Base-by-base conservation (phyloP, 257 asterid species). In the Perilla frutescens region DNA sequence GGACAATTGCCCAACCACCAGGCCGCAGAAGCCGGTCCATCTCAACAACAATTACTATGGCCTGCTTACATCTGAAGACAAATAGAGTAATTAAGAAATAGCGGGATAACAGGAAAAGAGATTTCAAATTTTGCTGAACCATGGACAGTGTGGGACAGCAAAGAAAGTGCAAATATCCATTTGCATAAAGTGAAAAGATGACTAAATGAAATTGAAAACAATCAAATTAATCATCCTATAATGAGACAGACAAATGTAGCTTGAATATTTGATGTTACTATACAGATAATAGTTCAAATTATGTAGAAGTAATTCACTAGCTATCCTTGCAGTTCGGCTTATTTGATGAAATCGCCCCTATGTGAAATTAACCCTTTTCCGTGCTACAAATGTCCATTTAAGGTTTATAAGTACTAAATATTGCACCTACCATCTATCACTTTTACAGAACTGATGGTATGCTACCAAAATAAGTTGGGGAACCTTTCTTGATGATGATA, bases 1-100 rank as follows among this genome's bases (percentile, higher is more conserved):
- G 93, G 31, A 94, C 70, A 40, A 94, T 86, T 62, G 80, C 96
- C 97, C 97, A 91, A 50, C 99, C 98, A 20, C 91, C 90, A 0
- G 99, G 97, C 76, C 99, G 83, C 53, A 92, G 76, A 37, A 91
- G 76, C 13, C 98, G 88, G 55, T 94, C 96, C 97, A 94, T 91
- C 90, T 94, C 99, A 1, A 88, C 92, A 4, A 90, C 90, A 58
- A 90, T 91, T 11, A 79, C 96, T 10, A 81, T 56, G 0, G 96
- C 89, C 71, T 87, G 96, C 90, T 87, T 90, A 78, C 98, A 93
- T 84, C 98, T 93, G 90, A 75, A 72, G 50, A 65, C 26, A 69
- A 47, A 11, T 4, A n/a, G 12, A 39, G 26, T 14, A n/a, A n/a
- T n/a, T n/a, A 20, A 20, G 26, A 20, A 20, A 20, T 20, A 20